phyloP scores from a whole-genome alignment of 1,284 basidiomycete species.

The Sporisorium scitamineum region DNA sequence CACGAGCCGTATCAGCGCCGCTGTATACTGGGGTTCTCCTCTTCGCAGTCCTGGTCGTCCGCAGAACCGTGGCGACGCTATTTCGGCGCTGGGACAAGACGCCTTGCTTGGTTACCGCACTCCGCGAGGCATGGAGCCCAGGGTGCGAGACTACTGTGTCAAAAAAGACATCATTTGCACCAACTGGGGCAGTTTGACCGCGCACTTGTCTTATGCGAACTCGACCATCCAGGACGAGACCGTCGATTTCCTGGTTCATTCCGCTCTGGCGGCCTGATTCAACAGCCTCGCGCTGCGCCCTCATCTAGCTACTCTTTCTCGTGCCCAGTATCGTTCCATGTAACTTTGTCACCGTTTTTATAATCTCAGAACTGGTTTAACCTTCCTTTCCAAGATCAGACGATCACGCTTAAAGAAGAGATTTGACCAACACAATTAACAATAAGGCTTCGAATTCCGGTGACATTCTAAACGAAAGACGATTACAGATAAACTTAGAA shows the following conservation, averaged over 20 bases:
- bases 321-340: background rate
- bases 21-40: constrained; percentile 24
- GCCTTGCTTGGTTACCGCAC: constrained; percentile 25
- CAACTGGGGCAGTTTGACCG: constrained; percentile 6
- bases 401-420: background rate
- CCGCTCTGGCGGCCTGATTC: constrained; percentile 12
- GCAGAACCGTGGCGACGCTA: constrained; percentile 22
- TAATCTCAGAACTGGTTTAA: background rate
- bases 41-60: constrained; percentile 14
- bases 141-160: constrained; percentile 25
- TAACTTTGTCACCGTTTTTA: constrained; percentile 10
- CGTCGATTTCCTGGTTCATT: constrained; percentile 23
- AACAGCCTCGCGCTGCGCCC: background rate
- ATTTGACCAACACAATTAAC: background rate
- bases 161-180: constrained; percentile 21
- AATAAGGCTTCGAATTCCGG: background rate
- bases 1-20: constrained; percentile 7
- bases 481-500: constrained; percentile 35
- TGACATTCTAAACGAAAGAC: background rate
- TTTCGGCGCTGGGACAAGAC: constrained; percentile 19
- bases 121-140: constrained; percentile 24
- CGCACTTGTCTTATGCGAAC: constrained; percentile 28
- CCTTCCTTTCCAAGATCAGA: too few species aligned
- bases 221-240: constrained; percentile 21
- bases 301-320: background rate